Percentiles rank a stretch among this genome's conserved stretches.
Evolutionary conservation across 495 filamentous ascomycete genomes (phyloP).

Genomic region (Neurospora sp.): DNA sequence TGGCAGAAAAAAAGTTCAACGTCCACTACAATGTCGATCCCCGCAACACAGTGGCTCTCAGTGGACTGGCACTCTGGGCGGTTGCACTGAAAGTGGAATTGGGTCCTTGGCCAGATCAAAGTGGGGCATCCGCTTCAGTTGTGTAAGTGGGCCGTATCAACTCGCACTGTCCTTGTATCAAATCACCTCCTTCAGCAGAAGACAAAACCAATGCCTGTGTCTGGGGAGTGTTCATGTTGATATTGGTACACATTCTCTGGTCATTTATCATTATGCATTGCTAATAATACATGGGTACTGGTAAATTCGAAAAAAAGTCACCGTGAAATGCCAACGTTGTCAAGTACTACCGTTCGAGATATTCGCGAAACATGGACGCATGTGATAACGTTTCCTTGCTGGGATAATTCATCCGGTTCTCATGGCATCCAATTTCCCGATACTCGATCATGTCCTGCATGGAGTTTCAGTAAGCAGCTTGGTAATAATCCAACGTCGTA

Average conservation of each 20-base stretch:
- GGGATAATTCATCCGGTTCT: background rate
- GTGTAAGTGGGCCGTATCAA: background rate
- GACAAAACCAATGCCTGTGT: background rate
- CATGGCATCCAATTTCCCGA: background rate
- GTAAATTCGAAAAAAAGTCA: background rate
- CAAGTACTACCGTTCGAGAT: background rate
- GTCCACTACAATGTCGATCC: background rate
- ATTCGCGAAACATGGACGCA: background rate
- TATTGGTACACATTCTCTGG: fast-evolving
- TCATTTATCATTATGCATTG: background rate
- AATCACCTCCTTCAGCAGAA: background rate
- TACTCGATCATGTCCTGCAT: background rate
- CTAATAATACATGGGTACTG: background rate
- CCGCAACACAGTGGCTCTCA: background rate
- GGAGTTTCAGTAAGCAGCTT: background rate
- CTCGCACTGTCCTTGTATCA: background rate
- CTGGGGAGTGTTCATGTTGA: background rate
- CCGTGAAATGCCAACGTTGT: background rate
- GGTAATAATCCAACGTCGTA: background rate
- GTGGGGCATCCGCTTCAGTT: background rate
- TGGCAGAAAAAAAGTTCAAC: constrained; percentile 20
- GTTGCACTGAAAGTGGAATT: background rate
- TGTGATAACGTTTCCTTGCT: background rate
- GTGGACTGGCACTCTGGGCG: background rate
- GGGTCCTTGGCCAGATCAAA: background rate